A percentile compares a stretch with the other conserved stretches of the same genome.
Conservation (phyloP, 2,329 filamentous ascomycete genomes). For the Alternaria dauci region DNA sequence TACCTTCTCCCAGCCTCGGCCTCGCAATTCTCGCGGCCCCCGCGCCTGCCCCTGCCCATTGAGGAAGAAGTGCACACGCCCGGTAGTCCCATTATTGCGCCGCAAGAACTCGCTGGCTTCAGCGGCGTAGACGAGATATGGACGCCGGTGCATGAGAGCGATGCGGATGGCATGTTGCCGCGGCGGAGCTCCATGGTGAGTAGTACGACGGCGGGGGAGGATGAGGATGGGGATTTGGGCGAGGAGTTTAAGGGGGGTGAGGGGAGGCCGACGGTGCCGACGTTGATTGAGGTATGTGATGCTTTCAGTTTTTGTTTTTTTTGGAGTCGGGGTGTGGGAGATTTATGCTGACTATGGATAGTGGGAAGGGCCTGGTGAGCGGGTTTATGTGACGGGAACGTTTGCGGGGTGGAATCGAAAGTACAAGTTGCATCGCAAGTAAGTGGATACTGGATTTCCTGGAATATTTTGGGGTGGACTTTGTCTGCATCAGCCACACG, state of each 20-base stretch:
- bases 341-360: not conserved
- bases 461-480: conserved; percentile 9
- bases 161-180: conserved; percentile 62
- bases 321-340: too few species aligned
- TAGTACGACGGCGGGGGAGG: conserved; percentile 71
- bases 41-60: conserved; percentile 89
- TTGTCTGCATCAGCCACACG: not conserved
- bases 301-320: too few species aligned
- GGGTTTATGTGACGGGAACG: conserved; percentile 95
- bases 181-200: conserved; percentile 65
- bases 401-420: conserved; percentile 98
- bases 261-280: conserved; percentile 81
- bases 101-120: conserved; percentile 61
- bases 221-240: conserved; percentile 61
- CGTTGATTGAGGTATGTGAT: conserved; percentile 67
- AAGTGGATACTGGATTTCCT: conserved; percentile 56
- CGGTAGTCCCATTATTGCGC: conserved; percentile 85
- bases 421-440: conserved; percentile 85
- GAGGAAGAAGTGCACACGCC: conserved; percentile 90
- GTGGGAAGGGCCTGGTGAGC: conserved; percentile 84
- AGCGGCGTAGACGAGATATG: conserved; percentile 36
- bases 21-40: conserved; percentile 70
- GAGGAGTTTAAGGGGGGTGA: conserved; percentile 74
- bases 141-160: conserved; percentile 56
- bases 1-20: conserved; percentile 44